Evolutionary conservation across 2,329 filamentous ascomycete species (phyloP).

Genomic region (Ophiocordyceps polyrhachis-furcata): DNA sequence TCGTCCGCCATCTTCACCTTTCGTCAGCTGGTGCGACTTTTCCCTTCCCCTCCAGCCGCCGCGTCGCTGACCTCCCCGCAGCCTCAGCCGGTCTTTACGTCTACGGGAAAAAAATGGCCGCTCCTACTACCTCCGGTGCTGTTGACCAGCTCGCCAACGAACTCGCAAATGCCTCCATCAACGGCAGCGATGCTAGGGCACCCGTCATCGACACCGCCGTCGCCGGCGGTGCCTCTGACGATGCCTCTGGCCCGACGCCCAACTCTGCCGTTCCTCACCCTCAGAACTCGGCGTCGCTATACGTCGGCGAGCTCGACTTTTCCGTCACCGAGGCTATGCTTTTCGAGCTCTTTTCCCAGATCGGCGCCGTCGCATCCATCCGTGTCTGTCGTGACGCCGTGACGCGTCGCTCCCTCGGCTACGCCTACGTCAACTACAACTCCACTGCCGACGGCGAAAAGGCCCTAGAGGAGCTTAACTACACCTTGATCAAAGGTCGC

Average conservation of each 20-base stretch:
- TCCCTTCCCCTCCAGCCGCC: background rate
- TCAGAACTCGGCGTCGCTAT: conserved; percentile 91
- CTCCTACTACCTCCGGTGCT: conserved; percentile 37
- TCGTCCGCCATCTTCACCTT: background rate
- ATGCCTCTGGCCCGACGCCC: conserved; percentile 50
- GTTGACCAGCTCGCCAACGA: conserved; percentile 69
- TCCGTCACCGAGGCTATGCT: conserved; percentile 99
- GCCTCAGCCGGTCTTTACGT: background rate
- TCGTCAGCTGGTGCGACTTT: background rate
- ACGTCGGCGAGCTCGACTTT: conserved; percentile 94
- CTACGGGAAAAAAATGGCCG: conserved; percentile 43
- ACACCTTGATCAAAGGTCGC: conserved; percentile 96
- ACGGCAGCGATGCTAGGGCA: conserved; percentile 45
- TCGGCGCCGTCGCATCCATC: conserved; percentile 95
- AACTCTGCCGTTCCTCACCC: conserved; percentile 59
- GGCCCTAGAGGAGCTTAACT: conserved; percentile 97
- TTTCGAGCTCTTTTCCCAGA: conserved; percentile 99
- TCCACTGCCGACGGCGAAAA: conserved; percentile 91
- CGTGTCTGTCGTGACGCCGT: conserved; percentile 99
- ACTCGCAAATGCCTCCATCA: conserved; percentile 52
- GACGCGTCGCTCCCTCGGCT: conserved; percentile 93
- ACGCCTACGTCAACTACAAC: conserved; percentile 99
- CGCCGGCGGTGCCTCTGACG: conserved; percentile 26
- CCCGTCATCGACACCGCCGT: conserved; percentile 61
- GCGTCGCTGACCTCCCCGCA: background rate